Conservation (phyloP, 176 grass and related monocot genomes). For the Ananas comosus region DNA sequence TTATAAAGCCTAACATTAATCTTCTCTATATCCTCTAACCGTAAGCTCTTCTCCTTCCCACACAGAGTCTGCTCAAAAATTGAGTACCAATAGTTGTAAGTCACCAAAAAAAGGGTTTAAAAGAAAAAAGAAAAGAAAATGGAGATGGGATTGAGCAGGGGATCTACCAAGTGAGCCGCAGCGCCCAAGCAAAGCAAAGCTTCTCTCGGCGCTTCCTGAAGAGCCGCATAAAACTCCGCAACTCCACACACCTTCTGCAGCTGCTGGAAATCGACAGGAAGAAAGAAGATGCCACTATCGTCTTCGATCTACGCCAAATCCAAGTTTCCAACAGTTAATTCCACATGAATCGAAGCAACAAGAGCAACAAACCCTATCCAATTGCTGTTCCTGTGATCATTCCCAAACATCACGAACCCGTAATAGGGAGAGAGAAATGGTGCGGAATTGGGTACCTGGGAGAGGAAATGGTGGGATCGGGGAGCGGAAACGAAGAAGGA, state of each 20-base stretch:
- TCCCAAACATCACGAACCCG: constrained; percentile 14
- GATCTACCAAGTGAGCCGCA: constrained; percentile 68
- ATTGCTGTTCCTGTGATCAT: neutral
- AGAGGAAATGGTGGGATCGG: constrained; percentile 19
- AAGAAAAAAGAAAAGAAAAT: neutral
- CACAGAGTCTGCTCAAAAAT: constrained; percentile 32
- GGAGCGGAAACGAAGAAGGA: constrained; percentile 28
- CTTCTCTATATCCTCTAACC: constrained; percentile 35
- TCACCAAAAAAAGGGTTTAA: neutral
- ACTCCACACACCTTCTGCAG: constrained; percentile 30
- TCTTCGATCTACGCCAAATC: constrained; percentile 45
- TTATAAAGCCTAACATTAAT: constrained; percentile 90
- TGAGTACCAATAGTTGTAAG: constrained; percentile 1
- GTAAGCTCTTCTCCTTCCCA: constrained; percentile 7
- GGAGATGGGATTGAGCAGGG: neutral
- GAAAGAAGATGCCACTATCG: constrained; percentile 27
- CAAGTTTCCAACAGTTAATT: constrained; percentile 2
- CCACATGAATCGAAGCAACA: constrained; percentile 1
- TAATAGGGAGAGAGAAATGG: neutral
- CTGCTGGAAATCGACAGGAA: constrained; percentile 57
- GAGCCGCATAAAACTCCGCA: constrained; percentile 29
- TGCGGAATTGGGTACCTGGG: constrained; percentile 17
- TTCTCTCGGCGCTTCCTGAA: constrained; percentile 56
- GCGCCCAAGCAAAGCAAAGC: constrained; percentile 66
- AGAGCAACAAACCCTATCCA: neutral